Conservation (phyloP, 1,284 basidiomycete species). For the Thelephora terrestris region DNA sequence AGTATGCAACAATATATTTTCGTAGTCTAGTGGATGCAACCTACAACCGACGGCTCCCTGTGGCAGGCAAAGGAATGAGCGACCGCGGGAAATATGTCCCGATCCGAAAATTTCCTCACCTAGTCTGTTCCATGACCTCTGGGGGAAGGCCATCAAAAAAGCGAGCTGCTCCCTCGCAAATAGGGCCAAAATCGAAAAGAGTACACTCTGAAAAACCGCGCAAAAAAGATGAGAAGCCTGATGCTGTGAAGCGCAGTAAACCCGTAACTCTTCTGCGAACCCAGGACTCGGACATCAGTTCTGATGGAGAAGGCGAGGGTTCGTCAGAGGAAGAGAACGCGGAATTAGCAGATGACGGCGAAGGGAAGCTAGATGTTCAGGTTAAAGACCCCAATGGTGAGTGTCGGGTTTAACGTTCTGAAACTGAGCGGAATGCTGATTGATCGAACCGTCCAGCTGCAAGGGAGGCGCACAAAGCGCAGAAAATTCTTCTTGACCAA, state of each 20-base stretch:
- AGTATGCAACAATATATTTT: too few species aligned
- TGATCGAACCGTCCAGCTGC: conserved; percentile 28
- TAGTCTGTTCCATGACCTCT: too few species aligned
- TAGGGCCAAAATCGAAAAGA: conserved; percentile 44
- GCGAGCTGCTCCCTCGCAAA: conserved; percentile 34
- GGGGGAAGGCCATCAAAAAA: conserved; percentile 31
- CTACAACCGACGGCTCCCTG: too few species aligned
- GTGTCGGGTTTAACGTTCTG: conserved; percentile 9
- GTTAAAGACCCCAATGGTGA: conserved; percentile 48
- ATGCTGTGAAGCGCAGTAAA: conserved; percentile 32
- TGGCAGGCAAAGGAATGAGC: too few species aligned
- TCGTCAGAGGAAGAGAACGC: conserved; percentile 25
- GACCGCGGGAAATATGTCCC: too few species aligned
- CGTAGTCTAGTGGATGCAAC: too few species aligned
- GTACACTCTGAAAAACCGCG: conserved; percentile 25
- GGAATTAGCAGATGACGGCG: conserved; percentile 10
- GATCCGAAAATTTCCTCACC: too few species aligned
- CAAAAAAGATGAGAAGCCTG: conserved; percentile 9
- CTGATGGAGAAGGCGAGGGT: conserved; percentile 25
- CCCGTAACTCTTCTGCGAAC: conserved; percentile 36
- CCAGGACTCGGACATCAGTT: conserved; percentile 21
- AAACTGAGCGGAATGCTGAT: not conserved
- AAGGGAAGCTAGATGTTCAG: conserved; percentile 13
- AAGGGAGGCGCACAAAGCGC: conserved; percentile 57
- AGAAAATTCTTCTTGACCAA: conserved; percentile 52